Evolutionary conservation across 2,329 filamentous ascomycete genomes (phyloP), one percentile per base, ranked within the genome.

Genomic region (Neonectria faginata): DNA sequence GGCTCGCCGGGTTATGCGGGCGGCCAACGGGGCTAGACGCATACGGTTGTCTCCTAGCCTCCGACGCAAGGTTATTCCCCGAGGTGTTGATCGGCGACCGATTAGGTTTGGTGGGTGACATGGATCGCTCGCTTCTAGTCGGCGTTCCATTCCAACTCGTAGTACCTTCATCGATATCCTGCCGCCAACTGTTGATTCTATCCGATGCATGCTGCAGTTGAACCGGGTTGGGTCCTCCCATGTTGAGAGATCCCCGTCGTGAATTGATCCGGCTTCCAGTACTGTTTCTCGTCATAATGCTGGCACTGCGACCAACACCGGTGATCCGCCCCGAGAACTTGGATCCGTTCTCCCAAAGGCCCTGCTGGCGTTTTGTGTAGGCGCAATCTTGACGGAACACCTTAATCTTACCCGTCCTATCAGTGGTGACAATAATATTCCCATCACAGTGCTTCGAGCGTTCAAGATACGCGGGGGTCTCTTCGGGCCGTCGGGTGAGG

Each of bases 381-480:
- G 95, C 96, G 75, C 95, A 97, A 76, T 99, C 96, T 78, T 98
- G 95, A 20, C 96, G 88, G 76, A 97, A 97, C 0, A 98, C 91
- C 76, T 97, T 97, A 80, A 99, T 96, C 27, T 89, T 88, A 39
- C 96, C 96, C 0, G 89, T 89, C 72, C 93, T 93, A 76, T 97
- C 95, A 2, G 94, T 92, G 0, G 95, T 97, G 54, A 98, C 88
- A 60, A 99, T 90, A 67, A 99, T 97, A 73, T 97, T 93, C 27
- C 96, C 96, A 65, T 90, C 89, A 14, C 84, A 81, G 76, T 99
- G 96, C 16, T 86, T 86, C 7, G 90, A 91, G 16, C 94, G 89
- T 11, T 92, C 86, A 39, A 94, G 79, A 73, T 97, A 97, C 0
- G 90, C 88, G 0, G 94, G 92, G 1, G 89, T 92, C 71, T 92